Evolutionary conservation across 1,284 basidiomycete species (phyloP).

Genomic region (Coniferiporia sulphurascens): DNA sequence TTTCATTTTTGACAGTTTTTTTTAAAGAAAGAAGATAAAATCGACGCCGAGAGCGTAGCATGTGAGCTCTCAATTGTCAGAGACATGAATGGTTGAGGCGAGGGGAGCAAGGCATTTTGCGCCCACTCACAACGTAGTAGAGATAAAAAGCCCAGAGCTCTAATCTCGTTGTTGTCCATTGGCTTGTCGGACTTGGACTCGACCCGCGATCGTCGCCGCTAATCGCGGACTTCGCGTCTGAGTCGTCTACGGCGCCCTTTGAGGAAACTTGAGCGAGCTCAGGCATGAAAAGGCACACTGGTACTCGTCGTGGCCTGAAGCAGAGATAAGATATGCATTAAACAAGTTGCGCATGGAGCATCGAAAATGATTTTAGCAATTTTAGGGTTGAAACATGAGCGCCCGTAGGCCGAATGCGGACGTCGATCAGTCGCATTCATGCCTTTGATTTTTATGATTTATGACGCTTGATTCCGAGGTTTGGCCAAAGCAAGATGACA

Average conservation of each 20-base stretch:
- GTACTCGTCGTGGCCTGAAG: neutral
- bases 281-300: neutral
- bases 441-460: too few species aligned
- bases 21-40: neutral
- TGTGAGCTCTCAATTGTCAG: neutral
- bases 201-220: neutral
- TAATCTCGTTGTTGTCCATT: slow-evolving; percentile 44
- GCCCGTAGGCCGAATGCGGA: neutral
- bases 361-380: neutral
- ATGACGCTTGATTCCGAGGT: neutral
- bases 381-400: neutral
- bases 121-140: slow-evolving; percentile 50
- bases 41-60: neutral
- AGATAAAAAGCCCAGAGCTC: slow-evolving; percentile 72
- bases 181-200: neutral
- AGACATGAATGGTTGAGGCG: neutral
- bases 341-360: neutral
- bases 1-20: slow-evolving; percentile 19
- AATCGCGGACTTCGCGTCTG: slow-evolving; percentile 1
- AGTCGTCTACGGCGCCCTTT: neutral
- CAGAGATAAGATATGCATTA: neutral
- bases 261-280: neutral
- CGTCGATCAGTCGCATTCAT: neutral
- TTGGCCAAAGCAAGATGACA: neutral
- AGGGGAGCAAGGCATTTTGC: neutral